Base-by-base conservation (phyloP, 2,329 filamentous ascomycete genomes). In the Colletotrichum trifolii region DNA sequence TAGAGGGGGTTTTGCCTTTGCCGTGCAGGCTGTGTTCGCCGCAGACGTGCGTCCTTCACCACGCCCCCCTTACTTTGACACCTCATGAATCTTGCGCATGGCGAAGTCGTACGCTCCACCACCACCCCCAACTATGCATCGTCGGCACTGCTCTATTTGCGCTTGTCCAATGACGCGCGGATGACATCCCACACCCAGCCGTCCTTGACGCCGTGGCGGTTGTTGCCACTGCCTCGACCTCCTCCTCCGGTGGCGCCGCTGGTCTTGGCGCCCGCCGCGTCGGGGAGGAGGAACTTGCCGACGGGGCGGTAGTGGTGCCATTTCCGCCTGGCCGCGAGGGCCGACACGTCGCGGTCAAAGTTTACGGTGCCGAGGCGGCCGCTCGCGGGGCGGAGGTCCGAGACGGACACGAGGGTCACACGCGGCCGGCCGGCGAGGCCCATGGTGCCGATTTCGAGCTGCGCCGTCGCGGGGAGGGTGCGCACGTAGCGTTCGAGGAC, bases 381-480 rank as follows among this genome's bases (percentile, higher is more conserved):
- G 42, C 58, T 62, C 17, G 36, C 65, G 36, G 76, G 74, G 6
- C 70, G 64, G 34, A 82, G 71, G 46, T 80, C 77, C 17, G 77
- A 78, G 17, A 78, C 77, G 52, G 74, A 74, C 35, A 82, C 71
- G 64, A 75, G 75, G 68, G 81, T 82, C 72, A 81, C 81, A 45
- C 85, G 81, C 36, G 86, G 85, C 73, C 84, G 85, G 67, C 82
- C 82, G 69, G 87, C 82, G 68, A 81, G 71, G 71, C 81, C 85
- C 79, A 88, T 84, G 56, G 85, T 87, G 42, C 84, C 85, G 64
- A 88, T 70, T 57, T 84, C 81, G 13, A 88, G 75, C 54, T 75
- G 78, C 6, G 79, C 77, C 10, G 78, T 71, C 4, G 82, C 77
- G 2, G 86, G 82, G 2, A 85, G 75, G 35, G 74, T 72, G 50